Base-by-base conservation (phyloP, 495 filamentous ascomycete genomes). In the Penicillium tannophilum region DNA sequence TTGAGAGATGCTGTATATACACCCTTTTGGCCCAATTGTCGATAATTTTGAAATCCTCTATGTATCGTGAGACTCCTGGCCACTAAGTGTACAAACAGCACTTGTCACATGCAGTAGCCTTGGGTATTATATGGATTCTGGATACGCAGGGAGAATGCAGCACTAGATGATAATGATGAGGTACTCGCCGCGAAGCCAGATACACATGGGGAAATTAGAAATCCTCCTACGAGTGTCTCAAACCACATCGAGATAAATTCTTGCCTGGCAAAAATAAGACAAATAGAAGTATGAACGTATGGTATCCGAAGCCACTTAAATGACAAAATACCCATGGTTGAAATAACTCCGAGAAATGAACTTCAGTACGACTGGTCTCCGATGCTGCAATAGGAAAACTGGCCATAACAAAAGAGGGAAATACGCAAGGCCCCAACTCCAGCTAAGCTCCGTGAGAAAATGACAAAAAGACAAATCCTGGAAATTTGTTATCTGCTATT, bases 381-480 rank as follows among this genome's bases (percentile, higher is more conserved):
- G 24, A 59, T 59, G 35, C 16, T 55, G 51, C 36, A 58, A 23
- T 26, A 33, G 1, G 5, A 54, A 49, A 6, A 30, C 9, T 36
- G 16, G 49, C 50, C 39, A 28, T 24, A 20, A 9, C 30, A 42
- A 61, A 61, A 43, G 30, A 17, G 6, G 9, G 30, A 49, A 31
- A 17, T 4, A 31, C 14, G n/a, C 23, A 31, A 53, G 6, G 31
- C 20, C 16, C 46, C 16, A 55, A 56, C 52, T 63, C 56, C 56
- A 31, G 20, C 43, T 12, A 30, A 26, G 20, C 24, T 35, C 51
- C 44, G 17, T 50, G 33, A n/a, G 39, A 41, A 14, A 14, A 41
- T 41, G 39, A 41, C n/a, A 4, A 17, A 6, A 3, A 41, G 16
- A 41, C 16, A 17, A 4, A 41, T 6, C 16, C 39, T 12, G 3